Percentiles rank a stretch among this genome's conserved stretches.
These are phyloP conservation scores for Fallopia convolvulus DNA, from an alignment of 148 eudicot genomes.

Conservation along the genomic window DNA sequence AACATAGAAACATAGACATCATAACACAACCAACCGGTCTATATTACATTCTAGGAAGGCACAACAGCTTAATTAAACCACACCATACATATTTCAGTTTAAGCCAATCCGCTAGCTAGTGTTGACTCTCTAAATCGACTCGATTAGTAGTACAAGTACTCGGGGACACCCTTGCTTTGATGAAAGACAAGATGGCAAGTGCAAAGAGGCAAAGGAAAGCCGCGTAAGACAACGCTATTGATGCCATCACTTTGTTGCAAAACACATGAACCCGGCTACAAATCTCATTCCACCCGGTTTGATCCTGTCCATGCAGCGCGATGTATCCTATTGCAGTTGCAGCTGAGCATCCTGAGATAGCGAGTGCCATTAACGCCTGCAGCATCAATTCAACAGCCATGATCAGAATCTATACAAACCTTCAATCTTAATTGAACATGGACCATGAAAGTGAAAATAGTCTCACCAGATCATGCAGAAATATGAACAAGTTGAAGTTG, in stretches of 20 bases:
- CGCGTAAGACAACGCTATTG: background rate
- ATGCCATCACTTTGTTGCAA: background rate
- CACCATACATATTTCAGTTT: background rate
- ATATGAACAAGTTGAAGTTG: background rate
- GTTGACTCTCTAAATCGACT: background rate
- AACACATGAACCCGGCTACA: background rate
- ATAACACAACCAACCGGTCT: background rate
- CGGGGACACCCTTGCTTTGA: background rate
- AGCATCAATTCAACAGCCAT: background rate
- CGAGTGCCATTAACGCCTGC: background rate
- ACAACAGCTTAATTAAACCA: background rate
- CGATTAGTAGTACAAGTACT: background rate
- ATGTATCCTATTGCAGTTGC: background rate
- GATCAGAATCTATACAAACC: background rate
- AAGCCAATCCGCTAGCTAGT: background rate
- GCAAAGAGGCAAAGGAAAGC: conserved; percentile 3
- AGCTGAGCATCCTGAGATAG: background rate
- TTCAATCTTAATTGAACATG: background rate
- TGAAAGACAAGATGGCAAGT: conserved; percentile 3
- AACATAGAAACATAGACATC: background rate
- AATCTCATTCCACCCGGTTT: background rate
- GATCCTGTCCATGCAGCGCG: background rate
- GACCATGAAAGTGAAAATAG: background rate
- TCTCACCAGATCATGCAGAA: conserved; percentile 5
- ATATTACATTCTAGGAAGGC: no score